phyloP scores from a whole-genome alignment of 176 grass and related monocot genomes.

The Neostapfia colusana region DNA sequence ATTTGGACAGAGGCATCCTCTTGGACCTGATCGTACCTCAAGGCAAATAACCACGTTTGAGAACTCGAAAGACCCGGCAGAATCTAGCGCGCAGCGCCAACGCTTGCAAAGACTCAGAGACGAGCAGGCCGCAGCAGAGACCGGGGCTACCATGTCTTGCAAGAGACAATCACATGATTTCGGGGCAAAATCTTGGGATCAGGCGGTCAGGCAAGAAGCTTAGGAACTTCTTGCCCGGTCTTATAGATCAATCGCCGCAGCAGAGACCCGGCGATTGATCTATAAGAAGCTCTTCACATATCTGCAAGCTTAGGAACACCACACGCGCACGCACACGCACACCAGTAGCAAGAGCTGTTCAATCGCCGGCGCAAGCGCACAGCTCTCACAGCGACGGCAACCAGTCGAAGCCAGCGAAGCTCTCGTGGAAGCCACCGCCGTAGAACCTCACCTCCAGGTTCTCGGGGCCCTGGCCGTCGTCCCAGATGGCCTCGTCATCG shows the following conservation, averaged over 20 bases:
- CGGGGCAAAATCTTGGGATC: slow-evolving; percentile 37
- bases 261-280: no score
- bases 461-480: slow-evolving; percentile 64
- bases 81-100: slow-evolving; percentile 36
- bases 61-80: slow-evolving; percentile 25
- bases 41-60: slow-evolving; percentile 1
- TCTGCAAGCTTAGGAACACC: slow-evolving; percentile 43
- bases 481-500: slow-evolving; percentile 83
- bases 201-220: neutral
- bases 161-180: slow-evolving; percentile 55
- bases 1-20: slow-evolving; percentile 31
- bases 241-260: no score
- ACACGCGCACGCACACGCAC: slow-evolving; percentile 13
- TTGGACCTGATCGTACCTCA: slow-evolving; percentile 42
- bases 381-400: slow-evolving; percentile 67
- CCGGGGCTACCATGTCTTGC: slow-evolving; percentile 41
- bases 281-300: slow-evolving; percentile 36
- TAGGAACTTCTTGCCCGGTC: no score
- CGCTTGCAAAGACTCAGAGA: slow-evolving; percentile 29
- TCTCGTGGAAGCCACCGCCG: slow-evolving; percentile 66
- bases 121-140: slow-evolving; percentile 32
- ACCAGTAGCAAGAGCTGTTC: neutral
- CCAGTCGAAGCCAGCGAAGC: slow-evolving; percentile 70
- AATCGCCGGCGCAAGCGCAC: neutral
- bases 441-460: slow-evolving; percentile 89